phyloP scores from a whole-genome alignment of 768 basidiomycete genomes.

The Collybiopsis confluens region DNA sequence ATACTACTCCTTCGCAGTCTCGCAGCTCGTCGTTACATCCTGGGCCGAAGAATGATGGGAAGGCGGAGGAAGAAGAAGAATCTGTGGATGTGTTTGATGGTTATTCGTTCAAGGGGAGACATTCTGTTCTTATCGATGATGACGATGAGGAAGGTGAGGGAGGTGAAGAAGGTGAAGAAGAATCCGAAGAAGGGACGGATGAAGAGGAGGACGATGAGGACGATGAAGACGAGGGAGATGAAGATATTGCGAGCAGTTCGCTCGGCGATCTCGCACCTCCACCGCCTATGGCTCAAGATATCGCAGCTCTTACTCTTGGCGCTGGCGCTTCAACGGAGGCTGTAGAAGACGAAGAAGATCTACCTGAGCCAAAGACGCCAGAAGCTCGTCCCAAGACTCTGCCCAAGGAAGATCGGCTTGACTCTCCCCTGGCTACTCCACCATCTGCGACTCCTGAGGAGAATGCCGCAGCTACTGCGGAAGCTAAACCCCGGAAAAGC shows the following conservation, averaged over 20 bases:
- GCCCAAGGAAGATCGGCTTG: slow-evolving; percentile 15
- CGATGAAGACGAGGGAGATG: slow-evolving; percentile 31
- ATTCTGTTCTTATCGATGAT: slow-evolving; percentile 74
- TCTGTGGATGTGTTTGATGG: slow-evolving; percentile 84
- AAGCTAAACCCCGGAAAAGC: slow-evolving; percentile 24
- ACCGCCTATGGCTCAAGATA: slow-evolving; percentile 1
- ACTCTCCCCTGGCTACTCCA: slow-evolving; percentile 6
- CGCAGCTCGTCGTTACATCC: slow-evolving; percentile 68
- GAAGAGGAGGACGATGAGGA: slow-evolving; percentile 37
- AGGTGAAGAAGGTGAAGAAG: too few relatives aligned
- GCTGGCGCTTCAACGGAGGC: not conserved
- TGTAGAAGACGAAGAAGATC: slow-evolving; percentile 2
- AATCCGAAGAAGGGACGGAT: slow-evolving; percentile 33
- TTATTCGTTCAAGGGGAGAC: slow-evolving; percentile 87
- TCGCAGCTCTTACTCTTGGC: not conserved
- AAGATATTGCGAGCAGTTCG: not conserved
- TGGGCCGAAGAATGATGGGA: slow-evolving; percentile 11
- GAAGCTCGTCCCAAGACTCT: slow-evolving; percentile 52
- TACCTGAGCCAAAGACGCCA: slow-evolving; percentile 68
- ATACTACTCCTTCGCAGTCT: slow-evolving; percentile 76
- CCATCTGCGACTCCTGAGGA: slow-evolving; percentile 4
- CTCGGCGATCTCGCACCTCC: slow-evolving; percentile 1
- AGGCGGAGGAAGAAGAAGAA: slow-evolving; percentile 38
- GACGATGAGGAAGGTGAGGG: slow-evolving; percentile 57
- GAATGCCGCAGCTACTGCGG: slow-evolving; percentile 5